phyloP scores from a whole-genome alignment of 2,329 filamentous ascomycete genomes.

The Sarocladiaceae sp. region DNA sequence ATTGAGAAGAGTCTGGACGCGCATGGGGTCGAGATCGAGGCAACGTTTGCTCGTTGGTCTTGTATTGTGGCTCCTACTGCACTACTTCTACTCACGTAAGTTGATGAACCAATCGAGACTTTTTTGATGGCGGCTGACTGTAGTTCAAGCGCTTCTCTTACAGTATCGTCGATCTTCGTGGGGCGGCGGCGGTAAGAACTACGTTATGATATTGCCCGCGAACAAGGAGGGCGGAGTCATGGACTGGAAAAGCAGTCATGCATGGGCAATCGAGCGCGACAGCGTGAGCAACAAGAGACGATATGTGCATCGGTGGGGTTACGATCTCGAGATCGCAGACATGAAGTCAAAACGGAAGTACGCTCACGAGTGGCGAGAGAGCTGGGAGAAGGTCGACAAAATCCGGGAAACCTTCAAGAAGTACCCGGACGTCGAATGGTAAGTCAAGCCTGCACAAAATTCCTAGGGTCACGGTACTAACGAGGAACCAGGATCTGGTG shows the following conservation, averaged over 20 bases:
- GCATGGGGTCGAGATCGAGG: conserved; percentile 62
- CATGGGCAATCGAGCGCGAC: conserved; percentile 97
- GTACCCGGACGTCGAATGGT: conserved; percentile 96
- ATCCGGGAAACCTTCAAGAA: conserved; percentile 85
- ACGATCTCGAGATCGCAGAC: conserved; percentile 92
- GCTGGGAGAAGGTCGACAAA: conserved; percentile 98
- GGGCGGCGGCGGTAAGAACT: conserved; percentile 83
- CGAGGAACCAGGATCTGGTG: conserved; percentile 89
- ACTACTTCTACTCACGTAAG: conserved; percentile 18
- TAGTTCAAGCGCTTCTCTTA: conserved; percentile 43
- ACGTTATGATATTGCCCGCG: conserved; percentile 87
- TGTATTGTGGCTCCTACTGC: background rate
- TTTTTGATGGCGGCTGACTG: conserved; percentile 3
- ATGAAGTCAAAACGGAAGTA: conserved; percentile 99
- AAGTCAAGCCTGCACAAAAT: conserved; percentile 28
- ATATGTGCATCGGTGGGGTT: conserved; percentile 85
- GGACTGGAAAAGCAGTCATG: conserved; percentile 96
- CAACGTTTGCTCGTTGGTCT: conserved; percentile 53
- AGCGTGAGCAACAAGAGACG: conserved; percentile 92
- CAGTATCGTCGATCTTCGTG: conserved; percentile 67
- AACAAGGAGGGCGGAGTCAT: conserved; percentile 96
- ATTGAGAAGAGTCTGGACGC: conserved; percentile 39
- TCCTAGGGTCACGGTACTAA: conserved; percentile 12
- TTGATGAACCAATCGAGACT: background rate
- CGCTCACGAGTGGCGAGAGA: conserved; percentile 97